Conservation (phyloP, 2,329 filamentous ascomycete species). For the Sclerotinia sclerotiorum region DNA sequence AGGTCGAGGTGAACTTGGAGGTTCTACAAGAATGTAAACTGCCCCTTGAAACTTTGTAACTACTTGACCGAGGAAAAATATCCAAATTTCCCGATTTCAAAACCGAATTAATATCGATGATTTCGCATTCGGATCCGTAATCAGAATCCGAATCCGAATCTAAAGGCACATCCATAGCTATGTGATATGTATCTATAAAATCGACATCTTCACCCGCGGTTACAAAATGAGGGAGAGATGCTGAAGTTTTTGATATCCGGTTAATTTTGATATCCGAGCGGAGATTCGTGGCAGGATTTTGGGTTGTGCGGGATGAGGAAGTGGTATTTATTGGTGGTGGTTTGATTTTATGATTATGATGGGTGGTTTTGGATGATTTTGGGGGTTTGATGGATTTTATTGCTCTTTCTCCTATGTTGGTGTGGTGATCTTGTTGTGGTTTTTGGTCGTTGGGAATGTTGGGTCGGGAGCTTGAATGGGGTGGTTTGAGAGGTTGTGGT, state of each 20-base stretch:
- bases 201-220: neutral
- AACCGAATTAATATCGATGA: neutral
- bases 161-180: constrained; percentile 3
- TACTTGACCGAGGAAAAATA: too few species aligned
- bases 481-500: neutral
- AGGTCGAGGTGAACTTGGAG: neutral
- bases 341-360: neutral
- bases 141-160: neutral
- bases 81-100: neutral
- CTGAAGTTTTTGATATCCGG: too few species aligned
- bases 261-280: neutral
- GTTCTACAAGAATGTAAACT: too few species aligned
- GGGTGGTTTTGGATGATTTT: neutral
- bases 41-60: neutral
- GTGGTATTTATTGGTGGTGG: neutral
- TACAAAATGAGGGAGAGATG: neutral
- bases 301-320: neutral
- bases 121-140: neutral
- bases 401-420: neutral
- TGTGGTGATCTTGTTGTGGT: neutral
- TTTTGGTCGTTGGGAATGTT: neutral
- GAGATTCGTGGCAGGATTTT: too few species aligned
- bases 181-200: neutral
- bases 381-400: neutral
- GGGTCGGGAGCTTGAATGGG: neutral